phyloP scores from a whole-genome alignment of 169 alveolate genomes.

The Cyclospora cayetanensis region DNA sequence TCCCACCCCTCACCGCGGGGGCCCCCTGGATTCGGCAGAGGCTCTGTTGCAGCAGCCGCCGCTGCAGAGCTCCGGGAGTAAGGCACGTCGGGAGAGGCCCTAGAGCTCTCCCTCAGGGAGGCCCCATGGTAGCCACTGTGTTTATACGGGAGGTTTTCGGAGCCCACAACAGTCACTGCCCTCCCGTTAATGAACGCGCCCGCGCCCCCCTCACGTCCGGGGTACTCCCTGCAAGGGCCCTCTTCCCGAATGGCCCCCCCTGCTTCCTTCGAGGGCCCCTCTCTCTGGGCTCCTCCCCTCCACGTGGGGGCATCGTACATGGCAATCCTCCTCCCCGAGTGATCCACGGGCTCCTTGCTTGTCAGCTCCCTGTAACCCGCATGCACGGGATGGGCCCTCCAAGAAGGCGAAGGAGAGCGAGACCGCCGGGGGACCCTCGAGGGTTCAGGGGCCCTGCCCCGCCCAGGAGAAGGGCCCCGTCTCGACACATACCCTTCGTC shows the following conservation, averaged over 20 bases:
- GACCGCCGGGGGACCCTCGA: background rate
- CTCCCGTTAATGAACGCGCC: background rate
- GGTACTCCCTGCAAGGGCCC: background rate
- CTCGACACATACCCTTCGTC: background rate
- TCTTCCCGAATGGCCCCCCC: too few species aligned
- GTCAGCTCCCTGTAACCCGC: background rate
- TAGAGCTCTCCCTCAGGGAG: background rate
- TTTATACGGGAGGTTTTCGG: background rate
- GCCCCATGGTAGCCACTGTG: background rate
- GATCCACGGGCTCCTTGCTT: background rate
- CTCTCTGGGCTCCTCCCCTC: background rate
- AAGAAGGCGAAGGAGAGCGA: background rate
- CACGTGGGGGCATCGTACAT: background rate
- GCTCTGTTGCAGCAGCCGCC: background rate
- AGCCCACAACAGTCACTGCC: background rate
- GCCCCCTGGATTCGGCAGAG: background rate
- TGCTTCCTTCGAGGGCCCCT: background rate
- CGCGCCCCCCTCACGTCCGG: background rate
- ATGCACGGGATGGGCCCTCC: background rate
- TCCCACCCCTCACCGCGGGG: background rate
- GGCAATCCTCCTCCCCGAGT: background rate
- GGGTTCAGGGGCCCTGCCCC: background rate
- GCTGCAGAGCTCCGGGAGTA: background rate
- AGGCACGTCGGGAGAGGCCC: background rate
- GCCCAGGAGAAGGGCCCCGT: background rate